Evolutionary conservation across 805 yeast genomes (phyloP).

Genomic region (Wickerhamiella siamensis): DNA sequence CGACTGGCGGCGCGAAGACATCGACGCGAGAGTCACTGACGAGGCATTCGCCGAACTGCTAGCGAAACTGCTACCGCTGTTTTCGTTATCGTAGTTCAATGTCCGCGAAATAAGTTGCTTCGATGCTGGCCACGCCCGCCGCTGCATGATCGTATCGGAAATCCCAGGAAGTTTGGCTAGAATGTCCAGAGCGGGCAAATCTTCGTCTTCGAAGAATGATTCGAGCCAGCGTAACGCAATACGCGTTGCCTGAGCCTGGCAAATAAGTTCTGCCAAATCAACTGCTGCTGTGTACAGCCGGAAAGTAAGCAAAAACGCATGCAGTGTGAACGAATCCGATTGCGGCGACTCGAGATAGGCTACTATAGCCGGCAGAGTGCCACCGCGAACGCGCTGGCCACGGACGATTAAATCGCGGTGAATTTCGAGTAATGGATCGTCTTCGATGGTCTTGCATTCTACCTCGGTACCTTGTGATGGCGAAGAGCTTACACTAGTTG

Average conservation of each 20-base stretch:
- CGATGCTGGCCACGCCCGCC: background rate
- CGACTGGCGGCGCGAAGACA: constrained; percentile 1
- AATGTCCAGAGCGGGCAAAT: constrained; percentile 49
- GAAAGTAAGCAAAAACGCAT: constrained; percentile 67
- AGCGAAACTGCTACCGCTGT: background rate
- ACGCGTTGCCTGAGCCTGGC: constrained; percentile 34
- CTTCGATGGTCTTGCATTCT: background rate
- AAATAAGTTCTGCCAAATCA: constrained; percentile 40
- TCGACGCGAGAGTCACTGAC: background rate
- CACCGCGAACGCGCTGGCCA: constrained; percentile 23
- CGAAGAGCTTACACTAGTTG: background rate
- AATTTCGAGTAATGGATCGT: background rate
- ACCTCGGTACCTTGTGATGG: background rate
- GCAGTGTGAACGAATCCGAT: constrained; percentile 34
- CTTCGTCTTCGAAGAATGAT: constrained; percentile 68
- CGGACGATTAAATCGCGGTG: constrained; percentile 12
- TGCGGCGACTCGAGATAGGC: constrained; percentile 14
- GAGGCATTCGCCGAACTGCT: constrained; percentile 4
- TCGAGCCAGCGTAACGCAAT: constrained; percentile 51
- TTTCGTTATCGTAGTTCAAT: constrained; percentile 1
- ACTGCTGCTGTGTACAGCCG: constrained; percentile 57
- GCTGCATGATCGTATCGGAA: background rate
- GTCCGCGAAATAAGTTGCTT: constrained; percentile 3
- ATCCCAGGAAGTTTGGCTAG: constrained; percentile 44
- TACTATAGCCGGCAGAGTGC: constrained; percentile 22